Base-by-base conservation (phyloP, 352 stramenopile species). In the Nothophytophthora sp. region DNA sequence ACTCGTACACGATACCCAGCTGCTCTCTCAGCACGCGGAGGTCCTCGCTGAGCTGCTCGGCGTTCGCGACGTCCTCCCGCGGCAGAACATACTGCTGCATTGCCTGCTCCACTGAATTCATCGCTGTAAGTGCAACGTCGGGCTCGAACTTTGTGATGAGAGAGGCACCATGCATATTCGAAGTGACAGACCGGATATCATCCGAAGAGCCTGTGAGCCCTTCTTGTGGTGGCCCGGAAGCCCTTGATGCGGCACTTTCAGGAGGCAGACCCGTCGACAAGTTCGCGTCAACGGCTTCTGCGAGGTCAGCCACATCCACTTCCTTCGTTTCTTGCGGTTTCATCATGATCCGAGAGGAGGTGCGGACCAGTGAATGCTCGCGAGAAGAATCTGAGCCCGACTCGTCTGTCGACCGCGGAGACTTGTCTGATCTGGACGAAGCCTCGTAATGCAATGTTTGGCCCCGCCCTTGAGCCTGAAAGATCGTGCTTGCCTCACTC, bases 1-100 rank as follows among this genome's bases (percentile, higher is more conserved):
- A 90, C 19, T 90, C 77, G 39, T 75, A 74, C 19, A 92, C 67
- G 25, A 85, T 67, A 33, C 75, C 80, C 15, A 94, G 37, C 40
- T 92, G 81, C 34, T 91, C 76, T 55, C 77, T 84, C 22, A 94
- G 41, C 5, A 83, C 51, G 6, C 63, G 47, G n/a, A 91, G 66
- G 28, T 86, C 66, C 42, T 80, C 55, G 7, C 55, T 60, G 11
- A 90, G 47, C 22, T 77, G 48, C 1, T 70, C 65, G 29, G 29
- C 33, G 19, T 80, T 67, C 23, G 58, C 50, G 24, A 72, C 28
- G 8, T 37, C 51, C 15, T 67, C 51, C 28, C 70, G 57, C 12
- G 70, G 53, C 13, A 90, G 36, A 15, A 89, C 63, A 39, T 88
- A 78, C 22, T 86, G 57, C 32, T 75, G 59, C 35, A 89, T 43